These are phyloP conservation scores for Bruguiera parviflora DNA, from an alignment of 345 rosid genomes.

Conservation along the genomic window DNA sequence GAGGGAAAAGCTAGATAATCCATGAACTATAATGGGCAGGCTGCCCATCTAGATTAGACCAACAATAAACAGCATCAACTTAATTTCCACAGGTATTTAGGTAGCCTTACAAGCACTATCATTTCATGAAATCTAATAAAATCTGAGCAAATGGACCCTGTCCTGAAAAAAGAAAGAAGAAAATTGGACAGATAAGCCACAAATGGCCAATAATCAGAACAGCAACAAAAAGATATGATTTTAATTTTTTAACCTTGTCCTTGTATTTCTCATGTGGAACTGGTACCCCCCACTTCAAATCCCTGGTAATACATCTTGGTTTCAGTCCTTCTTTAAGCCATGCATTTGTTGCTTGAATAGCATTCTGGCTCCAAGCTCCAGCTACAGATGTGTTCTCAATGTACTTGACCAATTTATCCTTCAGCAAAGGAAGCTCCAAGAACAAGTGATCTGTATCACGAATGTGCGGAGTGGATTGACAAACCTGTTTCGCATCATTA, in stretches of 20 bases:
- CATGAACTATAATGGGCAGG: neutral
- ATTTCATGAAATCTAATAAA: neutral
- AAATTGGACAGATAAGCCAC: neutral
- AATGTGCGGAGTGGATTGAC: conserved; percentile 22
- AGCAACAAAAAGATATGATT: neutral
- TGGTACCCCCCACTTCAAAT: conserved; percentile 99
- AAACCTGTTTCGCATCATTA: conserved; percentile 48
- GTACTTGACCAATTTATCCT: conserved; percentile 69
- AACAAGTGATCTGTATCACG: conserved; percentile 60
- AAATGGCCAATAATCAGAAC: neutral
- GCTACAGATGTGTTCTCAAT: conserved; percentile 61
- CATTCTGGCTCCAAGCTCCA: conserved; percentile 98
- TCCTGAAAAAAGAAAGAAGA: neutral
- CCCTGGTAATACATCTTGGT: conserved; percentile 89
- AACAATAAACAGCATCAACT: neutral
- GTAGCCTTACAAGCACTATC: neutral
- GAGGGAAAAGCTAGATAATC: too few species aligned
- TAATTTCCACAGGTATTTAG: neutral
- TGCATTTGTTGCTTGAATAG: conserved; percentile 76
- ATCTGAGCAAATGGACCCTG: neutral
- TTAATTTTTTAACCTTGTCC: conserved; percentile 23
- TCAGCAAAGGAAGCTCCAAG: conserved; percentile 85
- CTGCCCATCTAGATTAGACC: neutral
- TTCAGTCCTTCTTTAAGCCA: conserved; percentile 95
- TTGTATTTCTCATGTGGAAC: conserved; percentile 83